Base-by-base conservation (phyloP, 495 filamentous ascomycete genomes). In the Evansstolkia leycettana region DNA sequence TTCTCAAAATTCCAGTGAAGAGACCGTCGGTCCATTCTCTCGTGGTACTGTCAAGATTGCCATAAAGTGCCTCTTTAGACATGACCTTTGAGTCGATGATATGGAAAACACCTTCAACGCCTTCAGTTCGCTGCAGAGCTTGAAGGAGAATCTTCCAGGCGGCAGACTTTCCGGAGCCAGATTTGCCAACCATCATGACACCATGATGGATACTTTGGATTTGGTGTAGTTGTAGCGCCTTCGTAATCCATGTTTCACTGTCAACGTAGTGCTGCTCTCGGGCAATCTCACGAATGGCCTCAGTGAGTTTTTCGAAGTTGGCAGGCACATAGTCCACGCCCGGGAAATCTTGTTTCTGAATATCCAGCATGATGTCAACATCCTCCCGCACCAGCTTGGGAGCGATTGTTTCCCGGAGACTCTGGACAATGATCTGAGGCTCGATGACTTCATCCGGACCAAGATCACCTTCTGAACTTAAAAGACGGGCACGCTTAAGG, bases 21-120 rank as follows among this genome's bases (percentile, higher is more conserved):
- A 99, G 69, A 51, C 90, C 90, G 48, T 99, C 90, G 0, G 89
- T 95, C 90, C 90, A 99, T 59, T 99, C 90, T 46, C 90, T 72
- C 3, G 90, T 99, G 8, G 90, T 99, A 30, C 83, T 88, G 55
- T 99, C 90, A 19, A 99, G 68, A 45, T 74, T 94, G 51, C 90
- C 90, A 50, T 96, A 99, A 3, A 99, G 69, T 3, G 79, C 79
- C 57, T 99, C 90, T 60, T 99, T 99, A 23, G 88, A 93, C 92
- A 99, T 99, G 52, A 99, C 92, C 62, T 99, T 99, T 15, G 89
- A 89, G 57, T 99, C 90, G 43, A 99, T 99, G 45, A 96, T 83
- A 48, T 99, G 92, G 46, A 76, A 92, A 20, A 96, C 84, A 24
- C 92, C 88, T 60, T 99, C 90, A 17, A 90, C 70, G 13, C 78